Evolutionary conservation across 495 filamentous ascomycete genomes (phyloP), one percentile per base, ranked within the genome.

Genomic region (Cenococcum geophilum): DNA sequence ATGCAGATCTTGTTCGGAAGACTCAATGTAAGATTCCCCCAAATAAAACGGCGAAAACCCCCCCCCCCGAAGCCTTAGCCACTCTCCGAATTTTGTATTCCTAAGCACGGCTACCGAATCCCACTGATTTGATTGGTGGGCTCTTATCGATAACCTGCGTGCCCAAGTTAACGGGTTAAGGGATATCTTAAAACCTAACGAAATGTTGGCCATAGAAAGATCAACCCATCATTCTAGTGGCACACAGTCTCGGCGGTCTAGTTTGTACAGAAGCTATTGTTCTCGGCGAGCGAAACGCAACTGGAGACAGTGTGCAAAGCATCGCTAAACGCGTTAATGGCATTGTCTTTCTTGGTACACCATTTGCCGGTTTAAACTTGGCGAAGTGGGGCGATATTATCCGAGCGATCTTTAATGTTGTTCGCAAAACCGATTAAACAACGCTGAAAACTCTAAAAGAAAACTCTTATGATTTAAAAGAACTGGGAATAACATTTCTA

Each of bases 281-380:
- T 49, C 43, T 22, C 27, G 49, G 9, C 18, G 3, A 27, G 43
- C 18, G 58, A 32, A 35, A 47, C 35, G 49, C 21, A 61, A 22
- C 32, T 42, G 35, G 37, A 48, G 5, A 18, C 11, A 27, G 34
- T 18, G n/a, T n/a, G n/a, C n/a, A n/a, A 14, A 40, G 35, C 16
- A 48, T 61, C 50, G 51, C 34, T 3, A 49, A 61, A 34, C 54
- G 55, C 3, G 42, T 49, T 8, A 36, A 10, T 23, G 50, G 58
- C 6, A 23, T 61, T 22, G 51, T 55, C 48, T 61, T 61, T 55
- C 51, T 61, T 20, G 58, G 58, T 12, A 61, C 58, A 23, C 58
- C 58, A 23, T 55, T 55, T 42, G 50, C 40, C 54, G 58, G 58
- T 2, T 35, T 49, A 42, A 21, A 11, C 2, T 55, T 55, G 49